Conservation (phyloP, 148 eudicot genomes). For the Cornus suecica region DNA sequence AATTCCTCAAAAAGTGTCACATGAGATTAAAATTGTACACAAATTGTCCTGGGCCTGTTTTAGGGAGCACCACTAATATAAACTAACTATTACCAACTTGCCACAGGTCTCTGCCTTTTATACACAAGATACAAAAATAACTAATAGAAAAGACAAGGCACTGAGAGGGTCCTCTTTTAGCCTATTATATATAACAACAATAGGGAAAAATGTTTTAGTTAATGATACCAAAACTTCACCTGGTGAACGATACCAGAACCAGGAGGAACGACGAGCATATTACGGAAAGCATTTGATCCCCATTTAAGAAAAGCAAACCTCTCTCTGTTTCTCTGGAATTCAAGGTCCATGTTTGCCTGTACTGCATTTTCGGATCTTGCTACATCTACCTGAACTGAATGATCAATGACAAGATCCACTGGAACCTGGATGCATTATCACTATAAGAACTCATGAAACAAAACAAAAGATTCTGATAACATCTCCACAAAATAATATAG, state of each 20-base stretch:
- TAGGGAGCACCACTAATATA: not conserved
- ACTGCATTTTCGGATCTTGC: constrained; percentile 83
- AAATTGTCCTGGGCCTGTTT: not conserved
- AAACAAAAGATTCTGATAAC: not conserved
- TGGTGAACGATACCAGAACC: constrained; percentile 99
- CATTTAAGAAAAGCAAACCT: constrained; percentile 91
- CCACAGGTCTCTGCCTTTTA: not conserved
- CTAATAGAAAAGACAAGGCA: too few species aligned
- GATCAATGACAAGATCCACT: constrained; percentile 95
- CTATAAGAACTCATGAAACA: not conserved
- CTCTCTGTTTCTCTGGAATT: constrained; percentile 83
- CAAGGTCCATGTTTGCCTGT: constrained; percentile 76
- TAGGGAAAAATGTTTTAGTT: not conserved
- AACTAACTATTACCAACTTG: not conserved
- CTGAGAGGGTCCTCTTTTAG: too few species aligned
- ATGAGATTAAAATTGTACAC: not conserved
- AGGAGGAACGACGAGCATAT: constrained; percentile 98
- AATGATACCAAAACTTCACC: constrained; percentile 32
- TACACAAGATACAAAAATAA: not conserved
- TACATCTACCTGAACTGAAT: constrained; percentile 96
- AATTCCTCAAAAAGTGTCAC: not conserved
- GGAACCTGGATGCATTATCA: constrained; percentile 55
- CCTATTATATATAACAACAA: not conserved
- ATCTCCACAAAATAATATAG: too few species aligned
- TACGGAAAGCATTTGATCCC: constrained; percentile 95